Conservation (phyloP, 164 flowering plant species). For the Houttuynia cordata region DNA sequence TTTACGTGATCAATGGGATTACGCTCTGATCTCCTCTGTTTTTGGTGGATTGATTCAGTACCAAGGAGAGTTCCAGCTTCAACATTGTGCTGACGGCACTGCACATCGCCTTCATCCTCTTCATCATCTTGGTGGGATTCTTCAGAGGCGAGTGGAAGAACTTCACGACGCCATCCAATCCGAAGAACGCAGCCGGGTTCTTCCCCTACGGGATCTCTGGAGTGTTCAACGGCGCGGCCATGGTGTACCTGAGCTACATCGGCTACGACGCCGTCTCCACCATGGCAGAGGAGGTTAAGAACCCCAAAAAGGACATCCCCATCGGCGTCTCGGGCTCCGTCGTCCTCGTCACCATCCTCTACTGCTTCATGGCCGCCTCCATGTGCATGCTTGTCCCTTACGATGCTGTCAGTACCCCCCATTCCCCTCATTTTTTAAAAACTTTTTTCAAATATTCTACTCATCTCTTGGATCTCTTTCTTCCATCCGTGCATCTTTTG, state of each 20-base stretch:
- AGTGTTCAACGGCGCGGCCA: slow-evolving; percentile 71
- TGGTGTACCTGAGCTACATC: slow-evolving; percentile 83
- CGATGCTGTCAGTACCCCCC: slow-evolving; percentile 41
- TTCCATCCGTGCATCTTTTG: too few species aligned
- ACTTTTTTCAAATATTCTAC: neutral
- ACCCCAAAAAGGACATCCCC: slow-evolving; percentile 68
- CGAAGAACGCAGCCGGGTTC: slow-evolving; percentile 40
- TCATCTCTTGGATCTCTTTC: too few species aligned
- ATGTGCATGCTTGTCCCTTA: slow-evolving; percentile 79
- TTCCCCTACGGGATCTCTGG: slow-evolving; percentile 63
- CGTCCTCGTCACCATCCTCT: slow-evolving; percentile 60
- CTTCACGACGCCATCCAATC: slow-evolving; percentile 40
- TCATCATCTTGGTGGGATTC: slow-evolving; percentile 65
- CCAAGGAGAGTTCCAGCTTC: slow-evolving; percentile 74
- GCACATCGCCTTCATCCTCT: slow-evolving; percentile 61
- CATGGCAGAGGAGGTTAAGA: slow-evolving; percentile 80
- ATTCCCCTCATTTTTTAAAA: neutral
- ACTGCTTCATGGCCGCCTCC: slow-evolving; percentile 83
- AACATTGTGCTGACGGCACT: slow-evolving; percentile 62
- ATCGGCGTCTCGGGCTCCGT: slow-evolving; percentile 90
- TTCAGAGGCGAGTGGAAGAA: slow-evolving; percentile 59
- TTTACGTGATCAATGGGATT: neutral
- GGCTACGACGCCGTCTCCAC: slow-evolving; percentile 98
- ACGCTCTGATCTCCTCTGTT: neutral
- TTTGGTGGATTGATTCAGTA: slow-evolving; percentile 26